These are phyloP conservation scores for Talaromyces sp. DNA, from an alignment of 2,329 filamentous ascomycete genomes.

Conservation along the genomic window DNA sequence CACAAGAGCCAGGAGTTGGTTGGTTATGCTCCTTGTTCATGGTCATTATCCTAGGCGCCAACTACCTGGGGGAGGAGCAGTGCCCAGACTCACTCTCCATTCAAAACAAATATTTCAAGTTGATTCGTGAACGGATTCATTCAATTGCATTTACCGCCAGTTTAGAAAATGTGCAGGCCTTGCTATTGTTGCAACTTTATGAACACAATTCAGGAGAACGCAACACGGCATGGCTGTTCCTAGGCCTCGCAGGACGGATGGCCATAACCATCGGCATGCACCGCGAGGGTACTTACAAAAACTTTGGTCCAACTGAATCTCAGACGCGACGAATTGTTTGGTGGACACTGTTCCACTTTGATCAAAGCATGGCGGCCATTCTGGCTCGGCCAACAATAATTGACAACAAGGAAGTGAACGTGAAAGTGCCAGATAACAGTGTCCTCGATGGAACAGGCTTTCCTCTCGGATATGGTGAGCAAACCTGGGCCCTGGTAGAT, in stretches of 20 bases:
- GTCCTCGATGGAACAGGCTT: constrained; percentile 19
- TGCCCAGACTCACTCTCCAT: constrained; percentile 18
- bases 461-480: constrained; percentile 25
- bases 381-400: constrained; percentile 31
- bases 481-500: constrained; percentile 21
- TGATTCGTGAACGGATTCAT: constrained; percentile 20
- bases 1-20: constrained; percentile 22
- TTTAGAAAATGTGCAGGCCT: constrained; percentile 25
- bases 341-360: constrained; percentile 33
- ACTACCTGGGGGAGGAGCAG: constrained; percentile 18
- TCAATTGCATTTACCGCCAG: constrained; percentile 27
- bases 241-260: constrained; percentile 22
- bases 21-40: constrained; percentile 34
- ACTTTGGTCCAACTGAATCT: constrained; percentile 28
- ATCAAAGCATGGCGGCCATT: constrained; percentile 33
- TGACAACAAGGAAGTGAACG: constrained; percentile 31
- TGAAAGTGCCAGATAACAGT: constrained; percentile 26
- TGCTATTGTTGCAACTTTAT: constrained; percentile 29
- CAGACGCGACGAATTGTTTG: constrained; percentile 32
- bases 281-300: constrained; percentile 15
- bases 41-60: constrained; percentile 32
- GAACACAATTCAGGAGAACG: constrained; percentile 36
- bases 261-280: constrained; percentile 26
- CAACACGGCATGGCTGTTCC: constrained; percentile 29
- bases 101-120: constrained; percentile 16